These are phyloP conservation scores for Crithidia bombi DNA, from an alignment of 208 protist genomes.

Conservation along the genomic window DNA sequence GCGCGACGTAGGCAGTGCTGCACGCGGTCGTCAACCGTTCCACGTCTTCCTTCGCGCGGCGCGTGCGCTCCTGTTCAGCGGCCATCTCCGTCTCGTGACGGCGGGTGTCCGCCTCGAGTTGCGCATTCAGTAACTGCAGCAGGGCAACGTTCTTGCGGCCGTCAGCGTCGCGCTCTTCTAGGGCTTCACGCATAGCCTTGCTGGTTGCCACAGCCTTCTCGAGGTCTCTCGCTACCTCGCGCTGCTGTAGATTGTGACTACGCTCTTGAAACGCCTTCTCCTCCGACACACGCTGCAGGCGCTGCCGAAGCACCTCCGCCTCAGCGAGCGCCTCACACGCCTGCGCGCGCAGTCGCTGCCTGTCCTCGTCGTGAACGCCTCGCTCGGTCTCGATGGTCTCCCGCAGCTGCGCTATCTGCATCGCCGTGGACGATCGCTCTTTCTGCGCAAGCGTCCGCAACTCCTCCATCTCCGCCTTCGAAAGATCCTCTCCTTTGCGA, in stretches of 20 bases:
- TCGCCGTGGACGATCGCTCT: conserved; percentile 30
- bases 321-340: conserved; percentile 34
- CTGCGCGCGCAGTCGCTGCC: conserved; percentile 41
- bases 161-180: conserved; percentile 74
- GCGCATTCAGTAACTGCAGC: conserved; percentile 84
- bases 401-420: conserved; percentile 49
- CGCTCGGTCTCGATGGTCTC: conserved; percentile 47
- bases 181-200: conserved; percentile 67
- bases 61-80: conserved; percentile 48
- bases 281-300: conserved; percentile 44
- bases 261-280: conserved; percentile 55
- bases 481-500: conserved; percentile 69
- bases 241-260: conserved; percentile 45
- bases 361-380: conserved; percentile 39
- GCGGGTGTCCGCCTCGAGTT: conserved; percentile 78
- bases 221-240: conserved; percentile 68
- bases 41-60: conserved; percentile 41
- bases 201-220: conserved; percentile 77
- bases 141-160: conserved; percentile 85
- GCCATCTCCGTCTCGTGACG: conserved; percentile 63
- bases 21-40: conserved; percentile 45
- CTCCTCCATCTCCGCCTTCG: conserved; percentile 56
- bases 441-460: conserved; percentile 43
- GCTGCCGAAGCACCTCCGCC: conserved; percentile 51
- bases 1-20: conserved; percentile 46